phyloP scores from a whole-genome alignment of 768 basidiomycete genomes.

The Albatrellus ellisii region DNA sequence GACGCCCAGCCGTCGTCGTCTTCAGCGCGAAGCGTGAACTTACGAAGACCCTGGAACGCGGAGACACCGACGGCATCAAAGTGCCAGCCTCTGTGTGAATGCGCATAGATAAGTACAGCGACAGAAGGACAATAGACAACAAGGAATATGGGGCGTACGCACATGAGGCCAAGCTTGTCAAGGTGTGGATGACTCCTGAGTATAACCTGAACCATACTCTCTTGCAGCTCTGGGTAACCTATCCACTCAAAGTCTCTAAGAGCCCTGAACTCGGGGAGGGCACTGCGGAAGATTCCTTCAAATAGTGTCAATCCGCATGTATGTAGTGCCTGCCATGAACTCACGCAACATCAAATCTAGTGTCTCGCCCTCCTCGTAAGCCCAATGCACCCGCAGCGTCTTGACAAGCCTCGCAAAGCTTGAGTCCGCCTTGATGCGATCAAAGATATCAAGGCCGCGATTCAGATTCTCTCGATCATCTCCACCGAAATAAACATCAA shows the following conservation, averaged over 20 bases:
- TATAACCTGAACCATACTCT: slow-evolving; percentile 51
- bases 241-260: slow-evolving; percentile 62
- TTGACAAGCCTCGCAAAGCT: slow-evolving; percentile 48
- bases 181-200: slow-evolving; percentile 40
- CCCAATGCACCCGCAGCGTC: slow-evolving; percentile 51
- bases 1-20: slow-evolving; percentile 62
- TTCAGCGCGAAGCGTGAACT: slow-evolving; percentile 56
- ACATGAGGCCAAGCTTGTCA: slow-evolving; percentile 47
- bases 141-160: slow-evolving; percentile 11
- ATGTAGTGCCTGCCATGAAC: slow-evolving; percentile 12
- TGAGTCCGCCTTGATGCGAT: slow-evolving; percentile 48
- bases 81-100: slow-evolving; percentile 43
- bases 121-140: not conserved
- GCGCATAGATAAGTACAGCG: no score
- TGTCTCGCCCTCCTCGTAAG: slow-evolving; percentile 57
- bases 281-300: slow-evolving; percentile 52
- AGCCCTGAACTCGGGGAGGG: slow-evolving; percentile 48
- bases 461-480: slow-evolving; percentile 49
- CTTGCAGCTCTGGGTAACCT: slow-evolving; percentile 58
- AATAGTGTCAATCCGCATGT: not conserved
- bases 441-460: slow-evolving; percentile 52
- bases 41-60: slow-evolving; percentile 42
- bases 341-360: slow-evolving; percentile 44
- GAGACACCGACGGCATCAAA: slow-evolving; percentile 61
- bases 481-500: slow-evolving; percentile 57